A percentile compares a stretch with the other conserved stretches of the same genome.
phyloP scores from a whole-genome alignment of 2,329 filamentous ascomycete species.

The Ceratocystis smalleyi region DNA sequence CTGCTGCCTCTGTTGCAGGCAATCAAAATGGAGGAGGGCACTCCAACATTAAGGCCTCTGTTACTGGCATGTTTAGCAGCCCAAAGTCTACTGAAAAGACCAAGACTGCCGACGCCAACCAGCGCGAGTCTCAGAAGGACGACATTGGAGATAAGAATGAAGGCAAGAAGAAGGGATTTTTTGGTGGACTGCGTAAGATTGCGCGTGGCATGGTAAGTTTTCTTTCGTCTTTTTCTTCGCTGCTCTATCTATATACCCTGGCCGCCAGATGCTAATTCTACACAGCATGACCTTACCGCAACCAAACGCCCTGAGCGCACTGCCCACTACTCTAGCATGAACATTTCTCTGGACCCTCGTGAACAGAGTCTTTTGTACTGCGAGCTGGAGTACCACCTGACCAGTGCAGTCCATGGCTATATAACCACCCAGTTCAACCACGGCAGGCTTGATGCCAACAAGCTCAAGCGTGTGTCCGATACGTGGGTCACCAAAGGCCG shows the following conservation, averaged over 20 bases:
- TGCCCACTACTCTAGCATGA: slow-evolving; percentile 22
- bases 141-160: neutral
- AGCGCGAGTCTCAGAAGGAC: neutral
- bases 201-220: slow-evolving; percentile 37
- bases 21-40: neutral
- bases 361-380: slow-evolving; percentile 45
- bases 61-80: neutral
- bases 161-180: slow-evolving; percentile 29
- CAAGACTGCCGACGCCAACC: neutral
- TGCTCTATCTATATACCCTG: neutral
- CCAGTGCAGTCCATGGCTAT: slow-evolving; percentile 36
- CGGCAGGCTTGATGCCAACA: slow-evolving; percentile 38
- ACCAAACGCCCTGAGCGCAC: neutral
- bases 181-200: slow-evolving; percentile 36
- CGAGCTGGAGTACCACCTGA: slow-evolving; percentile 42
- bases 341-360: slow-evolving; percentile 38
- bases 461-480: slow-evolving; percentile 37
- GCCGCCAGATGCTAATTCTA: neutral
- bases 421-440: slow-evolving; percentile 37
- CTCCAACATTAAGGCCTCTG: neutral
- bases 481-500: slow-evolving; percentile 37
- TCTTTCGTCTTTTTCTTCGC: neutral
- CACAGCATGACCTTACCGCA: slow-evolving; percentile 3
- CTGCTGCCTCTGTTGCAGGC: neutral
- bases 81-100: neutral